Evolutionary conservation across 2,329 filamentous ascomycete species (phyloP).

Genomic region (Pseudogymnoascus verrucosus): DNA sequence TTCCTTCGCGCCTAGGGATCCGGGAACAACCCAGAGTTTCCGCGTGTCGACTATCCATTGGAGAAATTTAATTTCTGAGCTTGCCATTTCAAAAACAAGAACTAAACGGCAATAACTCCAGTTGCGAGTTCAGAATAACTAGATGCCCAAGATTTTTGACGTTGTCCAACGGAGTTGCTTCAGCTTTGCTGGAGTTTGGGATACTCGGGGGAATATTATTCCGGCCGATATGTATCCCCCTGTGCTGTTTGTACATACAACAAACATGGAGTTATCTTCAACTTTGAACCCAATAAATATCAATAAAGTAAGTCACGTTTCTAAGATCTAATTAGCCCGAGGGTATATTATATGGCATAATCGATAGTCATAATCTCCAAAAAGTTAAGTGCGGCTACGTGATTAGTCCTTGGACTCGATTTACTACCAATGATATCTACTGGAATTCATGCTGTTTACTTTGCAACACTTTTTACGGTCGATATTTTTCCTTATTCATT

Average conservation of each 20-base stretch:
- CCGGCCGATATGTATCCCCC: not conserved
- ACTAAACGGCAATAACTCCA: not conserved
- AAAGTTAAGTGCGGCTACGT: not conserved
- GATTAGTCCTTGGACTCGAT: not conserved
- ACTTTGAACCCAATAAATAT: not conserved
- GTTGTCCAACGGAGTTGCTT: not conserved
- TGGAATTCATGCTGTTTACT: not conserved
- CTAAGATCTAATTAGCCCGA: not conserved
- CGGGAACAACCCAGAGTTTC: conserved; percentile 42
- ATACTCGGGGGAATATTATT: not conserved
- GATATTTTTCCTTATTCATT: not conserved
- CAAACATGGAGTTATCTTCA: too few relatives aligned
- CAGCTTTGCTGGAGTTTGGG: not conserved
- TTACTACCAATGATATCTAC: not conserved
- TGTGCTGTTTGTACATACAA: too few relatives aligned
- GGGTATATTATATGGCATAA: too few relatives aligned
- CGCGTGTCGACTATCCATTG: conserved; percentile 58
- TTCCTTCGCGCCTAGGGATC: conserved; percentile 29
- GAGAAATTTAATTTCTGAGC: conserved; percentile 31
- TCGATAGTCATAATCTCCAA: not conserved
- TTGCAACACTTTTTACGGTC: not conserved
- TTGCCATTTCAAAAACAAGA: not conserved
- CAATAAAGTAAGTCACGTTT: not conserved
- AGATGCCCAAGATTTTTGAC: not conserved
- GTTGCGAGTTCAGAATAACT: not conserved